Evolutionary conservation across 106 monocot genomes (phyloP), one percentile per base, ranked within the genome.

Genomic region (Hemerocallis citrina): DNA sequence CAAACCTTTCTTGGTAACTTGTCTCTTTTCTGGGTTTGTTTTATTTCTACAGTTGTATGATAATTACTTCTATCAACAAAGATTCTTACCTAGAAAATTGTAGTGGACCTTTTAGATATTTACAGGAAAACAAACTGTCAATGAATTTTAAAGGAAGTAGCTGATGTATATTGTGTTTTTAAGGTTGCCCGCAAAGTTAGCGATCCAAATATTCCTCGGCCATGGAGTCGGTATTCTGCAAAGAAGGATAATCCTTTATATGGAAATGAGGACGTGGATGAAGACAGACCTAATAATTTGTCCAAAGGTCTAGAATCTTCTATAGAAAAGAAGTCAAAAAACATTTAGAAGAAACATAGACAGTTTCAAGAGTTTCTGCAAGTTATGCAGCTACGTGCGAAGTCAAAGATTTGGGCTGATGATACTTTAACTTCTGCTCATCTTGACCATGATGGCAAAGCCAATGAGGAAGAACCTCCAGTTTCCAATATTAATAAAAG

Each of bases 101-200:
- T n/a, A n/a, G n/a, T n/a, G n/a, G n/a, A n/a, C n/a, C n/a, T n/a
- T n/a, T n/a, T n/a, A n/a, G n/a, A n/a, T n/a, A n/a, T n/a, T n/a
- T n/a, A n/a, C n/a, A n/a, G n/a, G n/a, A n/a, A n/a, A n/a, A n/a
- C n/a, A n/a, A n/a, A n/a, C n/a, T n/a, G n/a, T n/a, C n/a, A n/a
- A n/a, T n/a, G n/a, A n/a, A n/a, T n/a, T n/a, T n/a, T n/a, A n/a
- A n/a, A n/a, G n/a, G n/a, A n/a, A n/a, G n/a, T n/a, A n/a, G n/a
- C n/a, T n/a, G n/a, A n/a, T n/a, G n/a, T n/a, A n/a, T n/a, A n/a
- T n/a, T 67, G 38, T 61, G 59, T 52, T 19, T 66, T 23, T 58
- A 54, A 96, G 96, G 70, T 87, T 77, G 96, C 96, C 70, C 87
- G 68, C 48, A 91, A 78, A 81, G 77, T 91, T 73, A 85, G 88